A percentile compares a stretch with the other conserved stretches of the same genome.
Conservation (phyloP, 805 yeast genomes). For the Komagataella pseudopastoris region DNA sequence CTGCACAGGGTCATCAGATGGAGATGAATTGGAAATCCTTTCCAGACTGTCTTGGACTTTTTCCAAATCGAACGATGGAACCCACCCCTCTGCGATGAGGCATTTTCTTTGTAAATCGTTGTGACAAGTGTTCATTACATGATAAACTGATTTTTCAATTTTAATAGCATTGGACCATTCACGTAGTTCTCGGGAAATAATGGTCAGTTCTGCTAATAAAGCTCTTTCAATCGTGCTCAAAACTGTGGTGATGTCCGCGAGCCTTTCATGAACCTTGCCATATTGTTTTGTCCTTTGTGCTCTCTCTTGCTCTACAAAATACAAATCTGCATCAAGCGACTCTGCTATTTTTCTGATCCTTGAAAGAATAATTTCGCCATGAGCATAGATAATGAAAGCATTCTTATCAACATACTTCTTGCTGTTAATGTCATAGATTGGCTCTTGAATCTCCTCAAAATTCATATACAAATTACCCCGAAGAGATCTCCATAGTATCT, state of each 20-base stretch:
- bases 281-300: constrained; percentile 24
- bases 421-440: constrained; percentile 47
- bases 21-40: constrained; percentile 15
- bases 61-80: constrained; percentile 39
- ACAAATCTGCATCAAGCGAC: constrained; percentile 75
- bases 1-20: neutral
- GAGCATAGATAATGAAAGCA: constrained; percentile 82
- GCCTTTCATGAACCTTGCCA: constrained; percentile 30
- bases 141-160: constrained; percentile 45
- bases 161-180: constrained; percentile 41
- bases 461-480: constrained; percentile 84
- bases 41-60: constrained; percentile 31
- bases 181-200: constrained; percentile 46
- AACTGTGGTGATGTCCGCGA: constrained; percentile 37
- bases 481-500: constrained; percentile 81
- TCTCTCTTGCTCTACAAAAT: constrained; percentile 37
- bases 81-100: constrained; percentile 67
- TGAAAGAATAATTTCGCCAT: constrained; percentile 62
- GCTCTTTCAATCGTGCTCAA: constrained; percentile 36
- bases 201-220: constrained; percentile 50
- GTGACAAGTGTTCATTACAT: constrained; percentile 50
- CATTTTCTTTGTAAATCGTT: constrained; percentile 55
- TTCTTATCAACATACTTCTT: constrained; percentile 54
- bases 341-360: constrained; percentile 78
- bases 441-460: constrained; percentile 57